Conservation (phyloP, 345 rosid genomes). For the Linum usitatissimum region DNA sequence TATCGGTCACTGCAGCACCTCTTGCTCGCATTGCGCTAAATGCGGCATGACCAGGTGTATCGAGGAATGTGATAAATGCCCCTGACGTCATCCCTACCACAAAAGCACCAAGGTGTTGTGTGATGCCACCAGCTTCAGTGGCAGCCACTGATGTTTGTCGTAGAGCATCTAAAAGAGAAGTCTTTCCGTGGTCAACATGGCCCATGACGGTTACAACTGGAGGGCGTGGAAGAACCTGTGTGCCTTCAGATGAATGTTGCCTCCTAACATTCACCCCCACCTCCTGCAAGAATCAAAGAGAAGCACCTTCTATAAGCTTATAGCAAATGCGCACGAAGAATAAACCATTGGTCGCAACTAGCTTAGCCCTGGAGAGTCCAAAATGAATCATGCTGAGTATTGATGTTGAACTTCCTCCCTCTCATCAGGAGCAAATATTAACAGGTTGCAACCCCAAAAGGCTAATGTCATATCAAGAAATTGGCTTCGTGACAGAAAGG, state of each 20-base stretch:
- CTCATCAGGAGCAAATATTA: too few relatives aligned
- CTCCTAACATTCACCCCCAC: conserved; percentile 63
- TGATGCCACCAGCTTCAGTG: conserved; percentile 95
- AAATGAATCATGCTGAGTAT: too few relatives aligned
- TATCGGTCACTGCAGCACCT: conserved; percentile 91
- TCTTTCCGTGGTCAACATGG: conserved; percentile 96
- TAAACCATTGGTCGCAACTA: background rate
- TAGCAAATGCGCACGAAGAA: background rate
- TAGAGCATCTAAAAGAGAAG: conserved; percentile 79
- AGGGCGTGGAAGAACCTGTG: conserved; percentile 52
- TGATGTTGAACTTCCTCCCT: too few relatives aligned
- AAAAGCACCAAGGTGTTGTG: conserved; percentile 93
- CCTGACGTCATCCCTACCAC: conserved; percentile 80
- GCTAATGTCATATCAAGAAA: too few relatives aligned
- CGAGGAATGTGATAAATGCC: conserved; percentile 82
- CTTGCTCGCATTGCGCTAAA: conserved; percentile 95
- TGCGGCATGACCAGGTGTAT: conserved; percentile 94
- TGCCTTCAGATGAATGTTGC: conserved; percentile 62
- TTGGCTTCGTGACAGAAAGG: too few relatives aligned
- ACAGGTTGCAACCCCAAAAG: too few relatives aligned
- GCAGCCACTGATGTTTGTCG: conserved; percentile 84
- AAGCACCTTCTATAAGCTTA: conserved; percentile 1
- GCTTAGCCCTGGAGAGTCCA: background rate
- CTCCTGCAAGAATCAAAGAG: conserved; percentile 42
- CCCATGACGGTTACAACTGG: conserved; percentile 93